Base-by-base conservation (phyloP, 768 basidiomycete species). In the Gloeostereum incarnatum region DNA sequence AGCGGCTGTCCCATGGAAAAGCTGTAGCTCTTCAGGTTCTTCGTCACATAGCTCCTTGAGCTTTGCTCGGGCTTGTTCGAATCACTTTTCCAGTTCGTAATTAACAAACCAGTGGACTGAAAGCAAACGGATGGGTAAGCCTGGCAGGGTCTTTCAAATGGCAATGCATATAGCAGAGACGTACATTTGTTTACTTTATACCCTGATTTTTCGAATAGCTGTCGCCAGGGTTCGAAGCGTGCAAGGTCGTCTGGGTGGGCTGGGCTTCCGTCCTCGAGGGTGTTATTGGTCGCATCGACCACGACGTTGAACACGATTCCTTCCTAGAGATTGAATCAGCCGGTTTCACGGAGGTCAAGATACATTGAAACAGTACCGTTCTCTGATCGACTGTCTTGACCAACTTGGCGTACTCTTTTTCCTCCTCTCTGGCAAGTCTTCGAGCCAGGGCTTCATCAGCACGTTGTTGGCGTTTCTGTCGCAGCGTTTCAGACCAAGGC, bases 41-140 rank as follows among this genome's bases (percentile, higher is more conserved):
- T 41, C 19, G 6, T 30, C 39, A 10, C 23, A 11, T 4, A 43
- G 8, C 1, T 14, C 18, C 10, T 34, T 23, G 9, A 47, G 31
- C n/a, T 19, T 31, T 5, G 40, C 43, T 17, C 38, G 31, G 4
- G 43, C 43, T 19, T 29, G 27, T 31, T 47, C 45, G 22, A 44
- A 47, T 18, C 35, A 25, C 19, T 44, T 44, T 23, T 47, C 45
- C 10, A 47, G 43, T 23, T 47, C 45, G 34, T 47, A 44, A 23
- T 47, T 47, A 13, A 47, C 45, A 24, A 47, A 39, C 45, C 45
- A 47, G 31, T 47, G 45, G 25, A 42, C 44, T 45, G 16, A 10
- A 14, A 17, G 32, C 18, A 34, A 36, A 33, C 9, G n/a, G n/a
- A n/a, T n/a, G n/a, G n/a, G n/a, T n/a, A n/a, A n/a, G n/a, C n/a